These are phyloP conservation scores for Medicago ruthenica DNA, from an alignment of 306 rosid species.

Conservation along the genomic window DNA sequence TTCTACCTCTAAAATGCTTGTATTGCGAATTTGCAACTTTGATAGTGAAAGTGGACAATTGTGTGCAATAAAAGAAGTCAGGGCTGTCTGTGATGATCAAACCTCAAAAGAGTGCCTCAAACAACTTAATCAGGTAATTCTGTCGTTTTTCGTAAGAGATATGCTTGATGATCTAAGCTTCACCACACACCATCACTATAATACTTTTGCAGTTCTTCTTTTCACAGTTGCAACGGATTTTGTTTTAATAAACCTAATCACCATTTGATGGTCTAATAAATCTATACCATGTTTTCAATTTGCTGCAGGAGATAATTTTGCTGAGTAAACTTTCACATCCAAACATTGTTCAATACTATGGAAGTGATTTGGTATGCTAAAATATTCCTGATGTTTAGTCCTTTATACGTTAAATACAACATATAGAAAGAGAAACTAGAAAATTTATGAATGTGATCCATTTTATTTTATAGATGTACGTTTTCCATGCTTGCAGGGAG, in stretches of 20 bases:
- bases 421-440: not conserved
- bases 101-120: slow-evolving; percentile 91
- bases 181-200: not conserved
- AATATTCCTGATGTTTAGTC: slow-evolving; percentile 10
- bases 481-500: slow-evolving; percentile 66
- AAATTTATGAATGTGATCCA: slow-evolving; percentile 20
- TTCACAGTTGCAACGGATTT: slow-evolving; percentile 20
- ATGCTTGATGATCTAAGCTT: slow-evolving; percentile 33
- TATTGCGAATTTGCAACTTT: slow-evolving; percentile 46
- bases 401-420: slow-evolving; percentile 20
- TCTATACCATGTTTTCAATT: slow-evolving; percentile 22
- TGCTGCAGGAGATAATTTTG: slow-evolving; percentile 82
- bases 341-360: slow-evolving; percentile 90
- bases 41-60: slow-evolving; percentile 90
- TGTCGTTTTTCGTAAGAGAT: slow-evolving; percentile 22
- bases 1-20: slow-evolving; percentile 48
- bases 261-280: slow-evolving; percentile 21
- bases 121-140: slow-evolving; percentile 90
- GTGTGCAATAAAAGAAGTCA: slow-evolving; percentile 98
- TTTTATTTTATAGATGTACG: slow-evolving; percentile 20
- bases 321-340: slow-evolving; percentile 88
- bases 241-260: slow-evolving; percentile 11
- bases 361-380: slow-evolving; percentile 80
- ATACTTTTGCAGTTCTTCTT: slow-evolving; percentile 23
- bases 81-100: slow-evolving; percentile 79